A percentile compares a stretch with the other conserved stretches of the same genome.
Conservation (phyloP, 2,329 filamentous ascomycete genomes). For the Colletotrichum filicis region DNA sequence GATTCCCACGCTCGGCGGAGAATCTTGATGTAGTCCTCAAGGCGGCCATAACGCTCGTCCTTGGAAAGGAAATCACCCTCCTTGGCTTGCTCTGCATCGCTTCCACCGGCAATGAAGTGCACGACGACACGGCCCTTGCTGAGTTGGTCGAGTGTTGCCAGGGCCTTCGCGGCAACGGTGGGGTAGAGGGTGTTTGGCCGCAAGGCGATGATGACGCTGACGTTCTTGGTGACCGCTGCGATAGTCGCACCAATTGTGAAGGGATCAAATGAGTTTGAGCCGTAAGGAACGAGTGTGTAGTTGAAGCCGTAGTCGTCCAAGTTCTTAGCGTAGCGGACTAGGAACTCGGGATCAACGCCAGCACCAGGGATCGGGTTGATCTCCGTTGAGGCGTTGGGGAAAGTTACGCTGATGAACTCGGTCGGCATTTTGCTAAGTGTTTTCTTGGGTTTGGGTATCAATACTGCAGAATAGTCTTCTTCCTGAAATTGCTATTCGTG, state of each 20-base stretch:
- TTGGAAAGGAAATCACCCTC: constrained; percentile 71
- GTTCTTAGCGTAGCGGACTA: constrained; percentile 65
- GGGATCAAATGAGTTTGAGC: constrained; percentile 64
- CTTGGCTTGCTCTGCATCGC: constrained; percentile 67
- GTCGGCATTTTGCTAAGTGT: constrained; percentile 49
- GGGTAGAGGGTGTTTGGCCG: constrained; percentile 71
- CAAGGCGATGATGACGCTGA: constrained; percentile 71
- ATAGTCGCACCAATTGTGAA: constrained; percentile 71
- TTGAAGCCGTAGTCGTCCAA: constrained; percentile 71
- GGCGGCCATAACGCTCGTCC: constrained; percentile 65
- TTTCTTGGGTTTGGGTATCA: neutral
- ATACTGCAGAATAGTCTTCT: neutral
- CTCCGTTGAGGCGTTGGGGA: constrained; percentile 67
- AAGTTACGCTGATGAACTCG: constrained; percentile 70
- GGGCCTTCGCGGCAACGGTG: constrained; percentile 70
- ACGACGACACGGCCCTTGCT: constrained; percentile 67
- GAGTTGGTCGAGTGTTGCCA: constrained; percentile 71
- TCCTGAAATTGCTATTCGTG: neutral
- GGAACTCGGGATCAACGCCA: constrained; percentile 64
- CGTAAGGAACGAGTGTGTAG: constrained; percentile 71
- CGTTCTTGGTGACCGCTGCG: constrained; percentile 64
- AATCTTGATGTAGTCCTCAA: constrained; percentile 72
- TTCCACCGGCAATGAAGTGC: constrained; percentile 72
- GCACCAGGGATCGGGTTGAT: constrained; percentile 62
- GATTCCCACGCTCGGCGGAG: constrained; percentile 68